Evolutionary conservation across 1,284 basidiomycete genomes (phyloP), one percentile per base, ranked within the genome.

Genomic region (Ceratobasidium sp.): DNA sequence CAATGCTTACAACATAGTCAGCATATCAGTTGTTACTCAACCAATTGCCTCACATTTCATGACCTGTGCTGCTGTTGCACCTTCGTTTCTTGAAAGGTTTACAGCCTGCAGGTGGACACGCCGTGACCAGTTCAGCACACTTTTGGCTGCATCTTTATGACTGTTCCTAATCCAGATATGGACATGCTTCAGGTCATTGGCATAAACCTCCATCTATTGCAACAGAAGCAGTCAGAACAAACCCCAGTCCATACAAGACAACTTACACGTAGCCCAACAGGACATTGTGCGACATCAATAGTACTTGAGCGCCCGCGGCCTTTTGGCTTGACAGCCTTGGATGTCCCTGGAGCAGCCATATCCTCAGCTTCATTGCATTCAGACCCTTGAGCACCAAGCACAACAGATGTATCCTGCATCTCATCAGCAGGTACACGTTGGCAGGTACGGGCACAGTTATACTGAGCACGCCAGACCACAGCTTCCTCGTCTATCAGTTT

Each of bases 31-130:
- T 60, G 28, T n/a, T 33, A 63, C 26, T 23, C 28, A 66, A 40
- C 26, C 40, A 44, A 42, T 44, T 42, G 5, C 20, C 64, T 28
- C 13, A 67, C 64, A 67, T 51, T 67, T 67, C 64, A 67, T 67
- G 7, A 67, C 26, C 26, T 67, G 64, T 3, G 20, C 42, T 26
- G 64, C 64, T 23, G 64, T 67, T 46, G 64, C 42, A n/a, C 44
- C 44, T 67, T 67, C 64, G 28, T 33, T 23, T 12, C 23, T 15
- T 26, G 64, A 49, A 6, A 67, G 23, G 23, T 26, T 15, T 9
- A 67, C 64, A 13, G 46, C 64, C 40, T 67, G 64, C 10, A 49
- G 42, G 23, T 67, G 44, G 13, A 67, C 10, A 6, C 13, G 20
- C 9, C 23, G 44, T 26, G 64, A 67, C 64, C 64, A 67, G 23